phyloP scores from a whole-genome alignment of 2,329 filamentous ascomycete species.

The Penicillium crustosum region DNA sequence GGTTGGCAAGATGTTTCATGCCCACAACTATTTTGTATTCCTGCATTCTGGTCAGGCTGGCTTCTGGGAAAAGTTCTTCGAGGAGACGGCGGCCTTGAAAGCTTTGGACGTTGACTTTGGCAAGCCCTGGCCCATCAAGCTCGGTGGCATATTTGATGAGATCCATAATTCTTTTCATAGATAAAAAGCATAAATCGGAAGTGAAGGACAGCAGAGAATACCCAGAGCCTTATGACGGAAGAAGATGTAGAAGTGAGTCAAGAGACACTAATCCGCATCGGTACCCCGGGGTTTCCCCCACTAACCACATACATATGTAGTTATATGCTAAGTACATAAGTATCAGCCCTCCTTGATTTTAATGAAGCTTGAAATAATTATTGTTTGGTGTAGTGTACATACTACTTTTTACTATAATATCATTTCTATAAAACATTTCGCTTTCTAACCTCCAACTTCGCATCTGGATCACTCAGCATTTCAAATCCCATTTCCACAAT shows the following conservation, averaged over 20 bases:
- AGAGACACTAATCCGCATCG: neutral
- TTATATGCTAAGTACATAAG: too few relatives aligned
- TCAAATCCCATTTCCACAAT: neutral
- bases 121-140: slow-evolving; percentile 45
- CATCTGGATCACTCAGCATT: neutral
- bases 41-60: slow-evolving; percentile 22
- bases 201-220: neutral
- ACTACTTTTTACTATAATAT: too few relatives aligned
- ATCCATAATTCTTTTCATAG: neutral
- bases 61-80: slow-evolving; percentile 41
- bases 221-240: neutral
- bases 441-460: neutral
- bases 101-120: slow-evolving; percentile 48
- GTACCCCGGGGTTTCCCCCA: neutral
- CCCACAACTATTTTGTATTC: slow-evolving; percentile 41
- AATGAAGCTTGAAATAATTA: neutral
- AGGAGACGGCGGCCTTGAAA: slow-evolving; percentile 46
- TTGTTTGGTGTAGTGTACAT: too few relatives aligned
- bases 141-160: slow-evolving; percentile 42
- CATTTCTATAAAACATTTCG: neutral
- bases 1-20: slow-evolving; percentile 44
- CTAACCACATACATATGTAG: neutral
- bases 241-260: neutral
- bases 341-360: neutral
- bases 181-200: neutral